Evolutionary conservation across 31 red algal species (phyloP), one percentile per base, ranked within the genome.

Genomic region (Porphyra umbilicalis): DNA sequence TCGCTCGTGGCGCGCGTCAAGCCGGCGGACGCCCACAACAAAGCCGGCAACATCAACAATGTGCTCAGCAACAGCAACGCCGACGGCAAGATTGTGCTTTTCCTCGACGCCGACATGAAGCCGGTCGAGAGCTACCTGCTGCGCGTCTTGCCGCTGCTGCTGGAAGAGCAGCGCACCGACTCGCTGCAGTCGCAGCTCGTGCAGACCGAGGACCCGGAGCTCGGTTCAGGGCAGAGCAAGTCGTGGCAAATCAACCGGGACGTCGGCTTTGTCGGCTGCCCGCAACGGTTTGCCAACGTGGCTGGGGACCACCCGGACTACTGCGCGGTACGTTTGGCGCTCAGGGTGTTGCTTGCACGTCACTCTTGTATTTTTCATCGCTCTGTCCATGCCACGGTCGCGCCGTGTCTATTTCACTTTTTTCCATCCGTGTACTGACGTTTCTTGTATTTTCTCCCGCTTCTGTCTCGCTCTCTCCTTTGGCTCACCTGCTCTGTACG

Each of bases 1-100:
- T 83, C 79, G 75, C 84, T 89, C 33, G 89, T 89, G 38, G 81
- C 87, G 29, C 83, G 91, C 1, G 91, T 94, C 74, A 94, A 94
- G 75, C 91, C 91, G n/a, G 91, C 79, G 34, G 77, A 90, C 67
- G 87, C 89, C 80, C 91, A 94, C 81, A 94, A 94, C 84, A 94
- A 94, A 77, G 91, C 91, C 29, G 91, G 91, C 14, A 94, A 94
- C 80, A 94, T 94, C 67, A 94, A 94, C 84, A 94, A 94, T 37
- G 91, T 94, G n/a, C 83, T 94, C 9, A 89, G 84, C 81, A 94
- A 94, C 74, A 80, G 84, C 10, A 87, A 79, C 34, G 89, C 86
- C 5, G 87, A 94, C 42, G 91, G 91, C 20, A 94, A 94, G 81
- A 42, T 94, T 29, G 83, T 94, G 75, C 84, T 94, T 18, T 94